Conservation (phyloP, 2,329 filamentous ascomycete genomes). For the Ilyonectria robusta region DNA sequence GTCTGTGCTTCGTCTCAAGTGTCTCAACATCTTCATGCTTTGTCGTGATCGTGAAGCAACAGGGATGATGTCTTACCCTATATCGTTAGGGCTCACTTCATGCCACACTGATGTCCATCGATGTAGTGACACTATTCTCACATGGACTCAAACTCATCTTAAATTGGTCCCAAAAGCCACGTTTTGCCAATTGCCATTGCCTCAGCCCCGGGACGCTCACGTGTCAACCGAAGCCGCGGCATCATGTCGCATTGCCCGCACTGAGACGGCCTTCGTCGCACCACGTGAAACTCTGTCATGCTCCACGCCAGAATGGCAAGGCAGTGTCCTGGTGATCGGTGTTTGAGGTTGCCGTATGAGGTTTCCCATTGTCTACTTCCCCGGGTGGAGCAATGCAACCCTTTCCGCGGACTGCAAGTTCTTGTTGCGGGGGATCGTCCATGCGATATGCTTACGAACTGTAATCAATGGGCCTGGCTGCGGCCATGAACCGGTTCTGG, state of each 20-base stretch:
- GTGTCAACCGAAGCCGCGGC: background rate
- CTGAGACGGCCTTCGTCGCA: constrained; percentile 1
- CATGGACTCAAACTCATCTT: background rate
- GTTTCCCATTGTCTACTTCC: background rate
- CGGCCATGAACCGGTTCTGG: background rate
- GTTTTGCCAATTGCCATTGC: background rate
- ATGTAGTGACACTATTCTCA: background rate
- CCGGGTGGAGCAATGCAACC: background rate
- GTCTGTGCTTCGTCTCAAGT: constrained; percentile 27
- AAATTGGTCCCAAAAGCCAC: background rate
- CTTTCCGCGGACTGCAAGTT: background rate
- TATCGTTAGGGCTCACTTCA: background rate
- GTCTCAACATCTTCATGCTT: constrained; percentile 16
- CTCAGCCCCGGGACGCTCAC: background rate
- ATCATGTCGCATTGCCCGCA: background rate
- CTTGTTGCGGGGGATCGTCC: constrained; percentile 4
- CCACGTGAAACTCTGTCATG: background rate
- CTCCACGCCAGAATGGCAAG: background rate
- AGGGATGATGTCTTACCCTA: background rate
- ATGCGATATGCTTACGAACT: background rate
- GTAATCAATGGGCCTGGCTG: background rate
- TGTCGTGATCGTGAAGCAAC: background rate
- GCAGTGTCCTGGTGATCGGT: background rate
- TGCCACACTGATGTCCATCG: background rate
- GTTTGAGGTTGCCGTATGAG: background rate